These are phyloP conservation scores for Blastobotrys illinoisensis DNA, from an alignment of 1,139 yeast genomes.

Conservation along the genomic window DNA sequence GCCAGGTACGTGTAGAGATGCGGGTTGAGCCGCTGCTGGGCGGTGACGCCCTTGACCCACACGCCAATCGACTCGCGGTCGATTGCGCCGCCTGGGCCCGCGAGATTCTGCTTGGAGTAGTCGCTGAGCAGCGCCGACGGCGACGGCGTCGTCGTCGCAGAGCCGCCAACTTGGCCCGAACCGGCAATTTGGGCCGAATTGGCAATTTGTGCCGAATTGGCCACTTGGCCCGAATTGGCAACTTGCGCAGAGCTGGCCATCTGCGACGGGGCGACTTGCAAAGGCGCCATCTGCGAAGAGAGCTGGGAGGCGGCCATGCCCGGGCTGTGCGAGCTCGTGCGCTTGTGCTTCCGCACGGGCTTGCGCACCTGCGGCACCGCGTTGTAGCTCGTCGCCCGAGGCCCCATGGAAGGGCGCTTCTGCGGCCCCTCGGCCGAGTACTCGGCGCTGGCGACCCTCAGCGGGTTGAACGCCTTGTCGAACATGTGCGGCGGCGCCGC, in stretches of 20 bases:
- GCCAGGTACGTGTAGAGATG: slow-evolving; percentile 33
- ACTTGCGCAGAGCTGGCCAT: too few relatives aligned
- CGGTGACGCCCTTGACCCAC: slow-evolving; percentile 32
- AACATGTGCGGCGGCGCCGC: slow-evolving; percentile 9
- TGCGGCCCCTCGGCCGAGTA: neutral
- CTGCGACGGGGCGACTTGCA: too few relatives aligned
- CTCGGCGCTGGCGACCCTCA: neutral
- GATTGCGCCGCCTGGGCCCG: slow-evolving; percentile 7
- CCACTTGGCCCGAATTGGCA: too few relatives aligned
- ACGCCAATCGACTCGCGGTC: slow-evolving; percentile 31
- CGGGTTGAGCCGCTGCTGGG: slow-evolving; percentile 29
- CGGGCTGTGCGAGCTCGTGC: slow-evolving; percentile 20
- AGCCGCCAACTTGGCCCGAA: too few relatives aligned
- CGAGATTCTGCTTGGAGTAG: neutral
- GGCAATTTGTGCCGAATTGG: too few relatives aligned
- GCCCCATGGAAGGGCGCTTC: slow-evolving; percentile 17
- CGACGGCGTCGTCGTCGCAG: slow-evolving; percentile 1
- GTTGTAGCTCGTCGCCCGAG: slow-evolving; percentile 16
- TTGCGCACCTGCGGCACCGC: slow-evolving; percentile 8
- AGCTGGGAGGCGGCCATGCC: slow-evolving; percentile 6
- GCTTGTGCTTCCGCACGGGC: slow-evolving; percentile 11
- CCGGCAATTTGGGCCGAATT: too few relatives aligned
- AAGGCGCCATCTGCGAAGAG: too few relatives aligned
- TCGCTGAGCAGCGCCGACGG: neutral
- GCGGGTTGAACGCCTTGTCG: neutral